Conservation (phyloP, 2,329 filamentous ascomycete genomes). For the Fusarium begoniae region DNA sequence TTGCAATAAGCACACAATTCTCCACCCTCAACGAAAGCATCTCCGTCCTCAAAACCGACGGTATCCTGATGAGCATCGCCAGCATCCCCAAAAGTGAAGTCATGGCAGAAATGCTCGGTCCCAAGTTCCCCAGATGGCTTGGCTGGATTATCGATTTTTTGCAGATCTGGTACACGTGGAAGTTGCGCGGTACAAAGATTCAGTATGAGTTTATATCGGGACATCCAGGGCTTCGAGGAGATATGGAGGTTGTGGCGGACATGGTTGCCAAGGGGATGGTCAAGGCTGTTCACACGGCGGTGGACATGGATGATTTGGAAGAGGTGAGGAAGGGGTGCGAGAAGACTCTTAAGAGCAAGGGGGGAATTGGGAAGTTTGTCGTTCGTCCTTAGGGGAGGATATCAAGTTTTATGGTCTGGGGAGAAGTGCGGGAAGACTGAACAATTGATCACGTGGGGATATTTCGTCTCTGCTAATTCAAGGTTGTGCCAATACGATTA, state of each 20-base stretch:
- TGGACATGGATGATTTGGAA: slow-evolving; percentile 54
- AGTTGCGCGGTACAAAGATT: slow-evolving; percentile 55
- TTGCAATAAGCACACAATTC: slow-evolving; percentile 60
- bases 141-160: slow-evolving; percentile 48
- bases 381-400: slow-evolving; percentile 24
- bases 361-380: slow-evolving; percentile 44
- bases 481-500: neutral
- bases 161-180: slow-evolving; percentile 53
- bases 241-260: slow-evolving; percentile 53
- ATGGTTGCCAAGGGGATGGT: slow-evolving; percentile 55
- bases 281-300: slow-evolving; percentile 53
- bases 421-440: neutral
- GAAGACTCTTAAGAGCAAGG: slow-evolving; percentile 45
- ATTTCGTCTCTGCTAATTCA: neutral
- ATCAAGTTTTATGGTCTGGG: too few species aligned
- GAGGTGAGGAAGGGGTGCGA: slow-evolving; percentile 53
- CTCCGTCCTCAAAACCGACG: slow-evolving; percentile 50
- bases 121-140: slow-evolving; percentile 50
- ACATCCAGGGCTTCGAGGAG: slow-evolving; percentile 51
- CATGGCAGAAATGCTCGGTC: slow-evolving; percentile 46
- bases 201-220: slow-evolving; percentile 58
- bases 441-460: neutral
- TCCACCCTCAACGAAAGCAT: slow-evolving; percentile 50
- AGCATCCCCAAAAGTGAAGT: slow-evolving; percentile 48
- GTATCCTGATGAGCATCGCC: slow-evolving; percentile 54